phyloP scores from a whole-genome alignment of 2,329 filamentous ascomycete species.

The Paramyrothecium sp. region DNA sequence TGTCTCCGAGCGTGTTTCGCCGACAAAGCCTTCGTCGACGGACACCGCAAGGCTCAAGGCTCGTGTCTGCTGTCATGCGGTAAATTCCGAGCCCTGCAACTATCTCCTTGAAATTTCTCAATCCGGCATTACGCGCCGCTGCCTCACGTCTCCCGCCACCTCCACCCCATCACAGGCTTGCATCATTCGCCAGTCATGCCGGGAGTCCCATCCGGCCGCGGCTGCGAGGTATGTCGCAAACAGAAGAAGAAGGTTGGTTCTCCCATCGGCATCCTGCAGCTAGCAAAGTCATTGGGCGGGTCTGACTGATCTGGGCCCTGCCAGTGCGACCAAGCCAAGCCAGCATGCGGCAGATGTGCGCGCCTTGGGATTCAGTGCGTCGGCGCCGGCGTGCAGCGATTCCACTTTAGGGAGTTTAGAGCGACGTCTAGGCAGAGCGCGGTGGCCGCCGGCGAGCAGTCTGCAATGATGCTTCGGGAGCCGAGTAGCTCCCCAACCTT shows the following conservation, averaged over 20 bases:
- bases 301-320: constrained; percentile 1
- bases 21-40: no score
- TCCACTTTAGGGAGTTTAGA: constrained; percentile 43
- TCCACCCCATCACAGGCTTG: no score
- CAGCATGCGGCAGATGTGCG: constrained; percentile 42
- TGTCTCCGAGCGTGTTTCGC: no score
- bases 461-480: no score
- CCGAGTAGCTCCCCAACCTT: no score
- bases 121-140: neutral
- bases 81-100: no score
- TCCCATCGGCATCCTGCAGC: neutral
- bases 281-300: neutral
- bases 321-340: constrained; percentile 45
- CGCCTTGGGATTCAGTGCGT: constrained; percentile 42
- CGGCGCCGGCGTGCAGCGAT: constrained; percentile 44
- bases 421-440: constrained; percentile 1
- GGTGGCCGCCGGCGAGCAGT: no score
- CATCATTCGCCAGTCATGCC: constrained; percentile 34
- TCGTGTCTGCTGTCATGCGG: no score
- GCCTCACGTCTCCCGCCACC: no score
- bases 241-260: constrained; percentile 51
- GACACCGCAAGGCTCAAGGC: no score
- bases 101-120: neutral
- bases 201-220: constrained; percentile 49
- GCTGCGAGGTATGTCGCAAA: constrained; percentile 48